Evolutionary conservation across 495 filamentous ascomycete genomes (phyloP).

Genomic region (Diplogelasinospora grovesii): DNA sequence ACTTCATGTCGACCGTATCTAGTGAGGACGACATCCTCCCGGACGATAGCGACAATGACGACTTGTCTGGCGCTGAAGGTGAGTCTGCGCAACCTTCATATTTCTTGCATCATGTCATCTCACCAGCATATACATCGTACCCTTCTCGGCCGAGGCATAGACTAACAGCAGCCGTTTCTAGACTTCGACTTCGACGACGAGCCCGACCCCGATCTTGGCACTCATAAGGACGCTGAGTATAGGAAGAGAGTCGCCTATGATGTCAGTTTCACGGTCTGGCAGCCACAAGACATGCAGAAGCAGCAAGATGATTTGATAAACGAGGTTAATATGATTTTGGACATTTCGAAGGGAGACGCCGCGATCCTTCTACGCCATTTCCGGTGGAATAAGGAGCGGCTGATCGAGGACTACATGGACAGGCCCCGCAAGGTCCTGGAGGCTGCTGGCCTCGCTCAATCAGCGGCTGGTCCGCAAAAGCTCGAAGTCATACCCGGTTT

Average conservation of each 20-base stretch:
- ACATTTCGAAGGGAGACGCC: constrained; percentile 75
- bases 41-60: constrained; percentile 68
- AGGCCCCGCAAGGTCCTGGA: constrained; percentile 69
- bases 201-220: constrained; percentile 65
- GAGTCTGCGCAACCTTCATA: constrained; percentile 28
- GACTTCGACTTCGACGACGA: constrained; percentile 67
- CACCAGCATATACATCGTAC: neutral
- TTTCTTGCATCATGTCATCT: neutral
- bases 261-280: constrained; percentile 73
- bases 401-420: constrained; percentile 96
- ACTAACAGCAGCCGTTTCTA: no score
- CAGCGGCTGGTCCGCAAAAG: constrained; percentile 53
- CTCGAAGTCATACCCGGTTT: constrained; percentile 69
- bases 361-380: constrained; percentile 84
- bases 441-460: constrained; percentile 71
- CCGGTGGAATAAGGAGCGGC: constrained; percentile 89
- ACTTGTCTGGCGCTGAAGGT: constrained; percentile 71
- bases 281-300: constrained; percentile 69
- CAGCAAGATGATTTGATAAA: constrained; percentile 79
- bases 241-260: constrained; percentile 71
- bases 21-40: constrained; percentile 69
- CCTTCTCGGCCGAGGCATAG: neutral
- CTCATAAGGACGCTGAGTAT: constrained; percentile 67
- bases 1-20: constrained; percentile 81
- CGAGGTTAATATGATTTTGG: constrained; percentile 83